Evolutionary conservation across 208 protist species (phyloP).

Genomic region (Leishmania tarentolae): DNA sequence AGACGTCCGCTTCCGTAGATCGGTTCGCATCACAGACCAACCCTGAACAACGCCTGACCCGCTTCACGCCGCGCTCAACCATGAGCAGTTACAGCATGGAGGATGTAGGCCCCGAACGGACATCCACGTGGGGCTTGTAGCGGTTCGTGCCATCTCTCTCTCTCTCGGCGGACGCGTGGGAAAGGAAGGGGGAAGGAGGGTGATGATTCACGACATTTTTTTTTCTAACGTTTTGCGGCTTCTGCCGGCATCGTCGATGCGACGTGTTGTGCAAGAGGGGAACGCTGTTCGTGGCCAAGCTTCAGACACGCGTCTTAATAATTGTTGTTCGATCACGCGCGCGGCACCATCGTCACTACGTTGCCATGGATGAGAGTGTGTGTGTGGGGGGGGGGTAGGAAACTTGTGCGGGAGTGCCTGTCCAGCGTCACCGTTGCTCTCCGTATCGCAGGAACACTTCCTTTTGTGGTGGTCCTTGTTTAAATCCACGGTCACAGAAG

Average conservation of each 20-base stretch:
- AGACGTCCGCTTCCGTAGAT: conserved; percentile 41
- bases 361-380: not conserved
- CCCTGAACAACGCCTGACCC: conserved; percentile 83
- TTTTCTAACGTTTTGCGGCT: not conserved
- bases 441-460: not conserved
- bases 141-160: not conserved
- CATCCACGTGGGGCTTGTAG: conserved; percentile 61
- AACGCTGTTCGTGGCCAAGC: not conserved
- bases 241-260: not conserved
- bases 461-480: no score
- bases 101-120: conserved; percentile 65
- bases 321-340: not conserved
- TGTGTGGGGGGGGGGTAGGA: not conserved
- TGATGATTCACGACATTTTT: not conserved
- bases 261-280: not conserved
- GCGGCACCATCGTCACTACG: not conserved
- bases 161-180: not conserved
- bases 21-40: conserved; percentile 87
- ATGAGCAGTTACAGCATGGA: conserved; percentile 55
- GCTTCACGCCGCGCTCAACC: conserved; percentile 52
- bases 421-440: not conserved
- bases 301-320: not conserved
- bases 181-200: not conserved
- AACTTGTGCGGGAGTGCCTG: not conserved
- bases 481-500: not conserved